Base-by-base conservation (phyloP, 345 rosid genomes). In the Citrus unshiu region DNA sequence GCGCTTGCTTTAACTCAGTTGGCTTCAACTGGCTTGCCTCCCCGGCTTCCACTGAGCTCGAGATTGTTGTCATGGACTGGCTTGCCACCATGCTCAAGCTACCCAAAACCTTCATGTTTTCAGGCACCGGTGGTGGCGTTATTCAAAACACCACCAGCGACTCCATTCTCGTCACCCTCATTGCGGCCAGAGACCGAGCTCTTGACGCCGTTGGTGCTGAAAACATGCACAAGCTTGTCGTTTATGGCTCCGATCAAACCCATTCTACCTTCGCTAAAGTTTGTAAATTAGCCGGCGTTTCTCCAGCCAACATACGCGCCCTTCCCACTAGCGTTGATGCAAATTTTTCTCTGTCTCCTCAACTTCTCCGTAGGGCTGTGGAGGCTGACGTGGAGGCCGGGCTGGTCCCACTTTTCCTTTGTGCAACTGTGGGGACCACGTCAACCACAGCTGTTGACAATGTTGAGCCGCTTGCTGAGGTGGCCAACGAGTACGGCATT, bases 381-480 rank as follows among this genome's bases (percentile, higher is more conserved):
- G 62, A 64, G 51, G 79, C 77, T 9, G 89, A 87, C 78, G 65
- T 79, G 40, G 83, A 78, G 14, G 82, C 79, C 1, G 88, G 87
- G 19, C 75, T 87, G 79, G 34, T 89, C 82, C 90, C 89, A 46
- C 75, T 89, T 7, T 85, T 63, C 24, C 65, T 87, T 1, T 87
- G 86, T 68, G 85, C 82, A 1, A 87, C 89, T 0, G 73, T 81
- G 19, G 92, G 92, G 54, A 89, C 89, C 13, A 87, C 90, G 5
- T 87, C 89, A 10, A 82, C 89, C 4, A 74, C 87, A 3, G 90
- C 89, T 6, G 73, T 89, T 14, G 89, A 89, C 75, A 88, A 89
- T 2, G 3, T 89, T 1, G 70, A 66, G 4, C 72, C 58, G 4
- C 77, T 87, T 1, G 85, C 86, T 49, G 85, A 81, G 61, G 84